Evolutionary conservation across 2,329 filamentous ascomycete genomes (phyloP).

Genomic region (Aureobasidium sp.): DNA sequence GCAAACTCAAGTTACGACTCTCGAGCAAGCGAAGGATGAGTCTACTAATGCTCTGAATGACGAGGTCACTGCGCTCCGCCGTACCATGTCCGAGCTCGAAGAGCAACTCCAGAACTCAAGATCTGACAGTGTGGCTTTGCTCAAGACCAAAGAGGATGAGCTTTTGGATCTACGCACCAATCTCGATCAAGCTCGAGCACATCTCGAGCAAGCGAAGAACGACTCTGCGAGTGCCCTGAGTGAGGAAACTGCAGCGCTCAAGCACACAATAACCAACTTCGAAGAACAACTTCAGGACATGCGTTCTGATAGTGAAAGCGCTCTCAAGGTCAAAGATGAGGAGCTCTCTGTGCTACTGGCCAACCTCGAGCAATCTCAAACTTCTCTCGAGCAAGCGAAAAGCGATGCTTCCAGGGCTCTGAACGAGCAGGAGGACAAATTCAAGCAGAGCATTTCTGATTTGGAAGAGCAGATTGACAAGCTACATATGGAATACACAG

Average conservation of each 20-base stretch:
- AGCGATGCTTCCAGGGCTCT: neutral
- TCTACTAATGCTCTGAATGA: neutral
- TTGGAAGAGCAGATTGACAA: neutral
- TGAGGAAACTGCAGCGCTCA: neutral
- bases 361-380: neutral
- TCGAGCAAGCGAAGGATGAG: neutral
- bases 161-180: constrained; percentile 5
- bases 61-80: neutral
- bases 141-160: constrained; percentile 7
- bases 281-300: neutral
- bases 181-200: neutral
- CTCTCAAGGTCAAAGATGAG: constrained; percentile 4
- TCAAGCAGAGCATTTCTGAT: neutral
- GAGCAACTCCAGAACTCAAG: neutral
- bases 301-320: neutral
- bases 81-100: neutral
- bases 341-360: constrained; percentile 9
- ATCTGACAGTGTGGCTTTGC: neutral
- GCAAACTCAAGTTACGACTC: neutral
- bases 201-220: neutral
- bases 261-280: neutral
- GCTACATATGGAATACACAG: neutral
- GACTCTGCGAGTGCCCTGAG: neutral
- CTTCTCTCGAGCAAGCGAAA: neutral
- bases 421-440: neutral